Conservation (phyloP, 2,329 filamentous ascomycete species). For the Trichoderma harzianum region DNA sequence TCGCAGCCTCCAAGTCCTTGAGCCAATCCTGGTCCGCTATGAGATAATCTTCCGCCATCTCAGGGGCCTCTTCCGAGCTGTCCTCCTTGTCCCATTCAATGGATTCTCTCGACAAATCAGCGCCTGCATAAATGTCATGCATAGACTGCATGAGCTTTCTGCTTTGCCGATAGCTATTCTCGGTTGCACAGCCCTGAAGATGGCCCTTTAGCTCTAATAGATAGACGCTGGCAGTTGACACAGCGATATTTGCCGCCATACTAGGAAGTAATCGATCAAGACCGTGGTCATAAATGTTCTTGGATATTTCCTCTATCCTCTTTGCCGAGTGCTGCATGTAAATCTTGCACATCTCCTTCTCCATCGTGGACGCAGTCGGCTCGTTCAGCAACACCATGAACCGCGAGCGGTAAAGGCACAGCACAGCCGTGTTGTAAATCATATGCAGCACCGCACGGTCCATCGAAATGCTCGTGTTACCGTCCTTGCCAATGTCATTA, state of each 20-base stretch:
- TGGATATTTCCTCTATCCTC: conserved; percentile 1
- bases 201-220: conserved; percentile 6
- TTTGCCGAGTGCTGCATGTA: conserved; percentile 15
- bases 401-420: conserved; percentile 7
- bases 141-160: conserved; percentile 11
- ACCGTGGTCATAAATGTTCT: background rate
- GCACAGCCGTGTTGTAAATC: conserved; percentile 8
- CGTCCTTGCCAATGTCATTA: conserved; percentile 10
- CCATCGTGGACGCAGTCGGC: background rate
- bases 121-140: conserved; percentile 9
- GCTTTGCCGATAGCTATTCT: conserved; percentile 9
- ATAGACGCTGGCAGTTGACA: background rate
- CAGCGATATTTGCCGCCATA: conserved; percentile 7
- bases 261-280: background rate
- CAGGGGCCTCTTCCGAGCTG: background rate
- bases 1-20: conserved; percentile 10
- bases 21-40: conserved; percentile 3
- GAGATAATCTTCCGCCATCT: background rate
- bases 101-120: conserved; percentile 1
- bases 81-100: conserved; percentile 4
- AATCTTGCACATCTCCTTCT: conserved; percentile 11
- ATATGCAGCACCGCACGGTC: conserved; percentile 9
- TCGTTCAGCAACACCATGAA: background rate
- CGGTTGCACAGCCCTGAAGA: conserved; percentile 11
- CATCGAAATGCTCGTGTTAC: conserved; percentile 6